These are phyloP conservation scores for Solanum chiquidenum DNA, from an alignment of 257 asterid species.

Conservation along the genomic window DNA sequence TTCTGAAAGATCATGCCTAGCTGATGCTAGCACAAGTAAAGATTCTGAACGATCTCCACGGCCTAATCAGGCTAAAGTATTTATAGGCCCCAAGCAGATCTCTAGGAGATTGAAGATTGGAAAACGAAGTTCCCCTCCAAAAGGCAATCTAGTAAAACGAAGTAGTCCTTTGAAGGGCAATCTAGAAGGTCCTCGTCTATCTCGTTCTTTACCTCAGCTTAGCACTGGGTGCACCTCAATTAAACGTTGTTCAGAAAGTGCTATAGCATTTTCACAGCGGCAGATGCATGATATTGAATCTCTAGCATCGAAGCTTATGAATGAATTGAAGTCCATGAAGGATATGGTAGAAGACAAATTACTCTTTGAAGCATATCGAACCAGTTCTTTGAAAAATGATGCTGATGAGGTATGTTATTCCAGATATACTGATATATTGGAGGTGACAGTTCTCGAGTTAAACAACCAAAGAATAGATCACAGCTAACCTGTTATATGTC, in stretches of 20 bases:
- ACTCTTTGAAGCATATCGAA: constrained; percentile 76
- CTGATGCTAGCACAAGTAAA: constrained; percentile 13
- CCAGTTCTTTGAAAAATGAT: constrained; percentile 44
- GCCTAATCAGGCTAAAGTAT: constrained; percentile 23
- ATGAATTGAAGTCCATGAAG: constrained; percentile 83
- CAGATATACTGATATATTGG: background rate
- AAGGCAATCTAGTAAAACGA: constrained; percentile 41
- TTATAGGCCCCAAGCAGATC: constrained; percentile 19
- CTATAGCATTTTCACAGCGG: constrained; percentile 75
- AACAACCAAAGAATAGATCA: background rate
- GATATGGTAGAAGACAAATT: constrained; percentile 68
- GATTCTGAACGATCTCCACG: constrained; percentile 17
- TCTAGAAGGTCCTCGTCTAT: constrained; percentile 46
- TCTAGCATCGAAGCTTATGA: constrained; percentile 56
- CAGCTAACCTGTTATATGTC: background rate
- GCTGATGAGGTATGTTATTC: constrained; percentile 64
- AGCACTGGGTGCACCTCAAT: constrained; percentile 56
- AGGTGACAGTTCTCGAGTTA: background rate
- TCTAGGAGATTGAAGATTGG: constrained; percentile 31
- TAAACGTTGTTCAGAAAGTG: constrained; percentile 66
- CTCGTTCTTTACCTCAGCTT: constrained; percentile 52
- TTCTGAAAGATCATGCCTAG: constrained; percentile 19
- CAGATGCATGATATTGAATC: constrained; percentile 86
- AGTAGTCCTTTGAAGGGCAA: constrained; percentile 34
- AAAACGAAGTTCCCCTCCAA: constrained; percentile 20